Conservation (phyloP, 1,284 basidiomycete species). For the Trichosporon ovoides region DNA sequence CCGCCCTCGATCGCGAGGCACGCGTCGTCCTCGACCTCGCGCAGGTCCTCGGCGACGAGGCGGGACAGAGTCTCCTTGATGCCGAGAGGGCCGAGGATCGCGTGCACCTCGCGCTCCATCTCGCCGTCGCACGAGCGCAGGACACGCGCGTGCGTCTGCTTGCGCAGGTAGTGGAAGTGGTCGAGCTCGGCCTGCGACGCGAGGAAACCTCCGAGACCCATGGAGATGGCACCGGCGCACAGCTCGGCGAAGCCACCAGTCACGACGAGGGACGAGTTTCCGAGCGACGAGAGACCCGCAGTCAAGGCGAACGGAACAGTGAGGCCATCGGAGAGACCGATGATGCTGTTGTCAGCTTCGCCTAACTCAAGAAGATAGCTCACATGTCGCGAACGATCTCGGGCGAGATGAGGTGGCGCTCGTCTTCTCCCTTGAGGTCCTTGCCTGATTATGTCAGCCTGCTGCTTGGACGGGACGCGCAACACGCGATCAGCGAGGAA, state of each 20-base stretch:
- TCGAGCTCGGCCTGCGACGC: conserved; percentile 94
- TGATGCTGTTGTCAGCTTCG: conserved; percentile 58
- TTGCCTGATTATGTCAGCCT: conserved; percentile 32
- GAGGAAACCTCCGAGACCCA: conserved; percentile 97
- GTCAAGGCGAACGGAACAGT: conserved; percentile 89
- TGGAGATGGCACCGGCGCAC: conserved; percentile 86
- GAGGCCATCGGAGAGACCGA: conserved; percentile 91
- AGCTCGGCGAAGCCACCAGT: conserved; percentile 87
- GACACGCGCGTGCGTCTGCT: conserved; percentile 73
- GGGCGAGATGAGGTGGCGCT: conserved; percentile 48
- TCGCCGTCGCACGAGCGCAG: conserved; percentile 81
- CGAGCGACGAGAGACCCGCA: conserved; percentile 76
- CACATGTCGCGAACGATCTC: conserved; percentile 50
- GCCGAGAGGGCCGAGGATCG: conserved; percentile 80
- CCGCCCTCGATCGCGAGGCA: conserved; percentile 22
- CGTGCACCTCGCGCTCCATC: conserved; percentile 90
- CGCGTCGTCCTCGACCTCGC: conserved; percentile 58
- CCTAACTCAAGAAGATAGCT: conserved; percentile 19
- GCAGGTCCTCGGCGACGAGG: conserved; percentile 68
- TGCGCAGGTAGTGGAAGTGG: conserved; percentile 77
- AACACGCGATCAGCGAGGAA: neutral
- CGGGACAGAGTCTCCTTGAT: conserved; percentile 75
- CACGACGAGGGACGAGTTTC: conserved; percentile 80
- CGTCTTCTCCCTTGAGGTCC: conserved; percentile 50
- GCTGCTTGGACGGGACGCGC: neutral